Base-by-base conservation (phyloP, 2,329 filamentous ascomycete genomes). In the Venturia aucupariae region DNA sequence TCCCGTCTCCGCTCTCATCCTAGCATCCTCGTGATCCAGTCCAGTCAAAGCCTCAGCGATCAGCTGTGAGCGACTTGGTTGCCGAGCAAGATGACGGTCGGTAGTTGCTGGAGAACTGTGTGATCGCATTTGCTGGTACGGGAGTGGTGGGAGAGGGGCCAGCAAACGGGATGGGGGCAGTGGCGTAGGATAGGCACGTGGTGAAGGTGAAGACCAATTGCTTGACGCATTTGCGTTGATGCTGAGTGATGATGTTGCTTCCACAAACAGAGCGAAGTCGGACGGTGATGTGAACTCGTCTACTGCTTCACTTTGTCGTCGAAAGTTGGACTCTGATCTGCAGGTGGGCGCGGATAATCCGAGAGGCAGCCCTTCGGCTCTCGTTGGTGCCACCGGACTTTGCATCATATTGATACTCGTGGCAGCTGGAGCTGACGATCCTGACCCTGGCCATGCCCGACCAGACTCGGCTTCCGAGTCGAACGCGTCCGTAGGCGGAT, bases 211-310 rank as follows among this genome's bases (percentile, higher is more conserved):
- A n/a, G 62, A 64, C 48, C 51, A 59, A 27, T 24, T 30, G n/a
- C 35, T 32, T 2, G 42, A 10, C 8, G 39, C 15, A 27, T 61
- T 44, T 15, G 63, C 38, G 19, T 24, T 35, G 24, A 65, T 71
- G n/a, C 67, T 71, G n/a, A 72, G 70, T 39, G 72, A 73, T 35
- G 71, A 68, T 15, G 73, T 76, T 22, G 75, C 75, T 69, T 76
- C 74, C 27, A 71, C 75, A 57, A 77, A 77, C 1, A 76, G 70
- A 44, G 74, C 73, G 42, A 75, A 75, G 39, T 77, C 72, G 11
- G 72, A 71, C 15, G 71, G 64, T n/a, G 64, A 65, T 6, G 64
- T 65, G 60, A 65, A 65, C 24, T 54, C 59, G 27, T 41, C 64
- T 5, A 57, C 44, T 27, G 57, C 57, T 55, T 65, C 64, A 22